Evolutionary conservation across 73 alveolate genomes (phyloP), one percentile per base, ranked within the genome.

Genomic region (Uronychia binucleata): DNA sequence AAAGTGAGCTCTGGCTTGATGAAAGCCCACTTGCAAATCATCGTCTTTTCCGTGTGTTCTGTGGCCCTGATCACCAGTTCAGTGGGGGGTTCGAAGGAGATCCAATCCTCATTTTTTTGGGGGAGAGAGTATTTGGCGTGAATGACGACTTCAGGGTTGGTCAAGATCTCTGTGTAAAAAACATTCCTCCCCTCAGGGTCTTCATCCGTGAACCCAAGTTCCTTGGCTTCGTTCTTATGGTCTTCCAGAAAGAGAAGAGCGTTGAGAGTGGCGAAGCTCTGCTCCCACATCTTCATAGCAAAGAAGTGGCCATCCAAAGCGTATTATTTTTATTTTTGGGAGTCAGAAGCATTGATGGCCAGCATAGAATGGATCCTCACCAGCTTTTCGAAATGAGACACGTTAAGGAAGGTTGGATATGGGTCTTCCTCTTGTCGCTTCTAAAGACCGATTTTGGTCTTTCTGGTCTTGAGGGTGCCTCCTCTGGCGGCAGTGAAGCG

Each of bases 361-460:
- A 97, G 90, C 98, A 97, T 96, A 33, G 95, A 93, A 86, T 97
- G 98, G 33, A 97, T 96, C 81, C 98, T 90, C 86, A 97, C 93
- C 33, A 97, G 90, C 78, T 98, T 93, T 34, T 97, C 99, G 88
- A 94, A 94, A 88, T 97, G 99, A 34, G 98, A 95, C 81, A 97
- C 82, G 88, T 97, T 97, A 88, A 97, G 88, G 87, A 91, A 92
- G 31, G 90, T 89, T 57, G 99, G 99, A 77, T 97, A 92, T 1
- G 98, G 93, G 46, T 97, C 99, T 83, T 96, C 98, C 81, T 95
- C 99, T 58, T 95, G 94, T 57, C 97, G 84, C 86, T 95, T 91
- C 14, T 97, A 93, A 75, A 97, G 87, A 59, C 92, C 97, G 30
- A 98, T 93, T 86, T 96, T 96, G 19, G 98, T 93, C 78, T 92